Evolutionary conservation across 2,329 filamentous ascomycete species (phyloP), one percentile per base, ranked within the genome.

Genomic region (Blastomyces parvus): DNA sequence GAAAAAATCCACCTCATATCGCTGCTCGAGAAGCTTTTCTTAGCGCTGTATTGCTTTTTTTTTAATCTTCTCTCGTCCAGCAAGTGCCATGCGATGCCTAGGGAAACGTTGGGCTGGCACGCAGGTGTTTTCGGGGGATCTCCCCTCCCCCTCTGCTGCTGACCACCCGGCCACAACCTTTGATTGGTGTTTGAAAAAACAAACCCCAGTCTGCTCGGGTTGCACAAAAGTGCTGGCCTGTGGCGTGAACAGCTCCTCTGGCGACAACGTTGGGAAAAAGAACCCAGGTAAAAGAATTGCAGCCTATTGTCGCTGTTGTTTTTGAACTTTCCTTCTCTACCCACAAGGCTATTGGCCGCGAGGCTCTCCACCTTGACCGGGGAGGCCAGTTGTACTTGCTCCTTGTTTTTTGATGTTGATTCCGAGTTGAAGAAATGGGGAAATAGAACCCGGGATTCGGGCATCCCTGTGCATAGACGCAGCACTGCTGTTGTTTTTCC

Each of bases 81-180:
- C n/a, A n/a, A n/a, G n/a, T 46, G 57, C 57, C 57, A 44, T 59
- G 57, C 38, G 57, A 59, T 59, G 56, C 38, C 36, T 59, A 22
- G 56, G 38, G 2, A 44, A 14, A 59, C 56, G 25, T 59, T 59
- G 56, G 38, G 36, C 38, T 59, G 56, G 38, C 36, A 59, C 9
- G 38, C 56, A 59, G 56, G 30, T 14, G 38, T 44, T 27, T 27
- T 25, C 9, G 13, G 36, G 40, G 36, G 38, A 44, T 22, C 38
- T 30, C 38, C 17, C 40, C 38, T n/a, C 27, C 33, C 30, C n/a
- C 19, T 19, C 30, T n/a, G n/a, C 36, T 6, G 33, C 27, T n/a
- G 14, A 40, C 30, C 30, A 30, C 30, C 30, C 8, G 30, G 19
- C n/a, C 38, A 13, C 30, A 33, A 33, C 11, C 40, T 38, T 44